Evolutionary conservation across 148 eudicot species (phyloP).

Genomic region (Vaccinium macrocarpon): DNA sequence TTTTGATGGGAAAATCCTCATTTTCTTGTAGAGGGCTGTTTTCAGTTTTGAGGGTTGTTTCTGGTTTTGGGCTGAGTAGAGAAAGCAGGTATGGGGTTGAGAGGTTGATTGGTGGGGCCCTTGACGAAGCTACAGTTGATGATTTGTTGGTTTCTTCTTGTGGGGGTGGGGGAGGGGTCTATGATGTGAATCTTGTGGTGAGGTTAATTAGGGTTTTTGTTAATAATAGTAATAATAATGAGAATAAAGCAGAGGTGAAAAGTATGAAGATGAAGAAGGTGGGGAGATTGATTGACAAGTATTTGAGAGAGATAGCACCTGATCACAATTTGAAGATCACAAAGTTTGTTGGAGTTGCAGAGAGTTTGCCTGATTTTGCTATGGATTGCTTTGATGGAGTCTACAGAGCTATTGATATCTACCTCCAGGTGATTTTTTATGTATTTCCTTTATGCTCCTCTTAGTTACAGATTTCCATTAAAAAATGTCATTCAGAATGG

Average conservation of each 20-base stretch:
- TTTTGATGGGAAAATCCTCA: constrained; percentile 43
- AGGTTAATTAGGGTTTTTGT: constrained; percentile 67
- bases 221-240: constrained; percentile 19
- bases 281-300: constrained; percentile 65
- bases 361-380: constrained; percentile 73
- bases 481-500: no score
- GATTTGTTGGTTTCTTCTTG: constrained; percentile 52
- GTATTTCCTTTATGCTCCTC: no score
- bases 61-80: constrained; percentile 45
- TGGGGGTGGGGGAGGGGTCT: constrained; percentile 40
- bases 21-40: constrained; percentile 69
- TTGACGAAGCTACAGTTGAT: constrained; percentile 67
- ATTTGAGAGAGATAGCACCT: constrained; percentile 78
- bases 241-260: constrained; percentile 13
- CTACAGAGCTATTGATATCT: constrained; percentile 84
- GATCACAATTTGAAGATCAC: constrained; percentile 66
- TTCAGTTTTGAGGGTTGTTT: constrained; percentile 52
- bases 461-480: no score
- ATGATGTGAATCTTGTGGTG: constrained; percentile 76
- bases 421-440: constrained; percentile 57
- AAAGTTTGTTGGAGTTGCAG: constrained; percentile 67
- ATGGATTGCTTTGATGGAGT: constrained; percentile 83
- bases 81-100: constrained; percentile 49
- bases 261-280: constrained; percentile 50
- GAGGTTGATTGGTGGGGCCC: constrained; percentile 55